Conservation (phyloP, 345 rosid species). For the Dipteronia sinensis region DNA sequence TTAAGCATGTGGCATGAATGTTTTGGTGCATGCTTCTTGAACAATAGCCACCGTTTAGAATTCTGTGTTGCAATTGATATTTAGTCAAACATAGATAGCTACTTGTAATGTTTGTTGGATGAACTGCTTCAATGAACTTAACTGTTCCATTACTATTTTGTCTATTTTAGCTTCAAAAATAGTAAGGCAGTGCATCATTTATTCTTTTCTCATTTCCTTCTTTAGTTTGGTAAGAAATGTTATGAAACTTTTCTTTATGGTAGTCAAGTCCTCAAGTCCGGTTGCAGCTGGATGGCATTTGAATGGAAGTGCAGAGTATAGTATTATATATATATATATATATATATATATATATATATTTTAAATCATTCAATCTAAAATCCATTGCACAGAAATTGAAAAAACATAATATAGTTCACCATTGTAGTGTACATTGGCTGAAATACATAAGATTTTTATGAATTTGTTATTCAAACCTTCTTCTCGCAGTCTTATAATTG, state of each 20-base stretch:
- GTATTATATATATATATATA: too few species aligned
- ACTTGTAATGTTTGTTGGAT: neutral
- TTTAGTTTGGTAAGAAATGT: neutral
- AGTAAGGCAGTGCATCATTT: neutral
- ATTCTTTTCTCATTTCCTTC: neutral
- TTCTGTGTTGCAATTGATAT: neutral
- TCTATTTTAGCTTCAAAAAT: neutral
- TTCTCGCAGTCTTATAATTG: neutral
- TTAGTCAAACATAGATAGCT: neutral
- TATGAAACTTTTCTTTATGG: neutral
- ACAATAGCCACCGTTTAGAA: neutral
- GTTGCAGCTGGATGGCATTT: neutral
- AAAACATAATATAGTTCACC: neutral
- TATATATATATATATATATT: neutral
- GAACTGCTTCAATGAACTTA: neutral
- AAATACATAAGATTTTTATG: neutral
- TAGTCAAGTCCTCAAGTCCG: neutral
- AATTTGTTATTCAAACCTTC: neutral
- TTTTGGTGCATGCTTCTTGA: neutral
- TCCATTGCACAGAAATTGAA: neutral
- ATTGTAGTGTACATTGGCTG: neutral
- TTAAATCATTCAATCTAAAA: neutral
- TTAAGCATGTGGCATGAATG: neutral
- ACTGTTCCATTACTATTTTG: neutral
- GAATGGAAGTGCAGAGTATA: neutral